A percentile compares a stretch with the other conserved stretches of the same genome.
Evolutionary conservation across 1,284 basidiomycete genomes (phyloP).

Genomic region (Coniferiporia sulphurascens): DNA sequence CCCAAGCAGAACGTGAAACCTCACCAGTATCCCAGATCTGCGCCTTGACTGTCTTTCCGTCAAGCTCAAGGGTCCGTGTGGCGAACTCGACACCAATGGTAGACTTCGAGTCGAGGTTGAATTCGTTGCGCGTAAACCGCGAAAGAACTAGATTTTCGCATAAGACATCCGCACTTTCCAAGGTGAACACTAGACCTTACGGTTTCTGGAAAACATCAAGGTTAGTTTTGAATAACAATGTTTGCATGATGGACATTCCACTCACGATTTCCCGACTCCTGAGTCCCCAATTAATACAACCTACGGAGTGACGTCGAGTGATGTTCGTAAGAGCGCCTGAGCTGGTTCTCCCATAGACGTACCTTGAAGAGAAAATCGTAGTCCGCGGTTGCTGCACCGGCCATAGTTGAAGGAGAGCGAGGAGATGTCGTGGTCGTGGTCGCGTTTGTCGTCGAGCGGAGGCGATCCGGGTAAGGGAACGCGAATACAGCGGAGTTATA

Average conservation of each 20-base stretch:
- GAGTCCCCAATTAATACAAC: conserved; percentile 98
- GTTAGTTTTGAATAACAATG: background rate
- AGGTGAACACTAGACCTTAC: background rate
- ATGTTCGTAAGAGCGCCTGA: background rate
- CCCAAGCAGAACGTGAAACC: conserved; percentile 27
- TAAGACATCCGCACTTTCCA: background rate
- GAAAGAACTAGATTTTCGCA: conserved; percentile 57
- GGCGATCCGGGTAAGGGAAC: background rate
- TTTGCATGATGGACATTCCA: conserved; percentile 28
- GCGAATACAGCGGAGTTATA: background rate
- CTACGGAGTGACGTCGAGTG: conserved; percentile 35
- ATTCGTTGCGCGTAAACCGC: conserved; percentile 99
- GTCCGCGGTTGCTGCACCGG: conserved; percentile 11
- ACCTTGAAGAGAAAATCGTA: conserved; percentile 20
- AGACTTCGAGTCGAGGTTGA: conserved; percentile 98
- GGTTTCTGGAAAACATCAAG: background rate
- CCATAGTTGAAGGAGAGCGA: conserved; percentile 2
- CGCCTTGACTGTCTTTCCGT: conserved; percentile 96
- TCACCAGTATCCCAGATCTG: conserved; percentile 99
- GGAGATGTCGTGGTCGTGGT: conserved; percentile 3
- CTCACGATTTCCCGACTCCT: conserved; percentile 96
- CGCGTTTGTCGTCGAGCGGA: background rate
- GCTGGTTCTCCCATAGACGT: background rate
- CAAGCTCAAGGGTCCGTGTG: conserved; percentile 91
- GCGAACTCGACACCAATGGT: conserved; percentile 99